A percentile compares a stretch with the other conserved stretches of the same genome.
Evolutionary conservation across 1,284 basidiomycete species (phyloP).

Genomic region (Peniophora sp.): DNA sequence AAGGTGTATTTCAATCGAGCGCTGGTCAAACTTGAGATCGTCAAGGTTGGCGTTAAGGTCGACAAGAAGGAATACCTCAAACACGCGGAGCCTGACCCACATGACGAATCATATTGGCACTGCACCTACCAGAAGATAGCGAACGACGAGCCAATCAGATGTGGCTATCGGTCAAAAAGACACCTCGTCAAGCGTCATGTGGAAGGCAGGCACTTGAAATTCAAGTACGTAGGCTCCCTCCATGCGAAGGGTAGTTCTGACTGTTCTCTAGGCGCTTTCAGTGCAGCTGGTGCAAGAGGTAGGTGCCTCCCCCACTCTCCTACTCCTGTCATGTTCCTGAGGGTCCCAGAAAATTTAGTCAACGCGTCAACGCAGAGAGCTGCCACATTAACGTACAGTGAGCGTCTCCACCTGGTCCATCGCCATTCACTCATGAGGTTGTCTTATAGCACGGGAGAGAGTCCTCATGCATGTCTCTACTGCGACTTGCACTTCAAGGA

Average conservation of each 20-base stretch:
- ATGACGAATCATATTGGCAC: too few species aligned
- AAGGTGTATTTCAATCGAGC: not conserved
- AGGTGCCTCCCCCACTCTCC: too few species aligned
- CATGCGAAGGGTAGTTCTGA: constrained; percentile 2
- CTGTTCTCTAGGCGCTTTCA: constrained; percentile 35
- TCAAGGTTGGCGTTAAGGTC: not conserved
- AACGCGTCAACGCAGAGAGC: constrained; percentile 53
- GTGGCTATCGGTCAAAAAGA: constrained; percentile 50
- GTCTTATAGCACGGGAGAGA: constrained; percentile 37
- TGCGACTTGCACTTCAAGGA: constrained; percentile 53
- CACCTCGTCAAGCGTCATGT: constrained; percentile 64
- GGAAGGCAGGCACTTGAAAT: constrained; percentile 51
- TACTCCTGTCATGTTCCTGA: too few species aligned
- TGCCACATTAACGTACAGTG: constrained; percentile 53
- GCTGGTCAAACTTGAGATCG: not conserved
- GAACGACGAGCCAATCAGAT: constrained; percentile 19
- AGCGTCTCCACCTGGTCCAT: constrained; percentile 16
- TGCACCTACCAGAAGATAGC: constrained; percentile 13
- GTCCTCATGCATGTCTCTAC: constrained; percentile 47
- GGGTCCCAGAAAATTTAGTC: constrained; percentile 50
- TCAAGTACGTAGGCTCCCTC: constrained; percentile 36
- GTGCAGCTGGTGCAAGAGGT: constrained; percentile 47
- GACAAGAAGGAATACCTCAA: not conserved
- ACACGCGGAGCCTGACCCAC: too few species aligned
- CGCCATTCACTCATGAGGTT: constrained; percentile 2